Conservation (phyloP, 192 early-diverging fungal species). For the Allomyces macrogynus region DNA sequence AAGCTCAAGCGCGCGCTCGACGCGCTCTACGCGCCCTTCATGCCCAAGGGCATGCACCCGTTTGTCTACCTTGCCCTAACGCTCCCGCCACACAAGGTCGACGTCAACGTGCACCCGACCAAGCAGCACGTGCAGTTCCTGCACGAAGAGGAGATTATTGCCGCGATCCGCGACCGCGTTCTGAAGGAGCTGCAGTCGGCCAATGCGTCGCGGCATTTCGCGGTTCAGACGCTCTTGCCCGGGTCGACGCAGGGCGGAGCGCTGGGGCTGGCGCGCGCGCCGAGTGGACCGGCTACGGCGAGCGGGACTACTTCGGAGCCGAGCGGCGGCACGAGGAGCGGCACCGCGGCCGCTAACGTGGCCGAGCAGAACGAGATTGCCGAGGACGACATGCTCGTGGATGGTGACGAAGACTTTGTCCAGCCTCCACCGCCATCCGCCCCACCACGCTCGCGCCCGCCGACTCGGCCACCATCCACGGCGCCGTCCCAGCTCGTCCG, state of each 20-base stretch:
- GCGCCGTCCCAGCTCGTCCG: neutral
- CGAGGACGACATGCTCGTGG: too few relatives aligned
- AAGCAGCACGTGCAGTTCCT: conserved; percentile 87
- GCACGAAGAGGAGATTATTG: conserved; percentile 68
- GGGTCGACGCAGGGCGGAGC: too few relatives aligned
- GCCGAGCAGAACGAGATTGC: too few relatives aligned
- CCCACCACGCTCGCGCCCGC: too few relatives aligned
- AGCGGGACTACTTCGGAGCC: too few relatives aligned
- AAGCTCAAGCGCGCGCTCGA: conserved; percentile 69
- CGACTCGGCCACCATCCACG: too few relatives aligned
- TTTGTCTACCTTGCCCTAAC: conserved; percentile 81
- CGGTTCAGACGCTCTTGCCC: neutral
- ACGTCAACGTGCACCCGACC: conserved; percentile 97
- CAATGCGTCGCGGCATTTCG: conserved; percentile 35
- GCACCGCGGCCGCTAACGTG: too few relatives aligned
- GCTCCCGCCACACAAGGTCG: conserved; percentile 71
- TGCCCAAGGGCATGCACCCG: conserved; percentile 72
- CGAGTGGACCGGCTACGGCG: too few relatives aligned
- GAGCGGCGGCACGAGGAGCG: too few relatives aligned
- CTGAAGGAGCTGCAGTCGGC: conserved; percentile 42
- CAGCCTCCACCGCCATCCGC: too few relatives aligned
- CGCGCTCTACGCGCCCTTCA: conserved; percentile 47
- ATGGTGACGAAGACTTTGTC: too few relatives aligned
- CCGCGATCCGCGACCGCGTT: conserved; percentile 42
- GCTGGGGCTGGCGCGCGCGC: too few relatives aligned